Evolutionary conservation across 2,329 filamentous ascomycete species (phyloP).

Genomic region (Trichoderma asperellum): DNA sequence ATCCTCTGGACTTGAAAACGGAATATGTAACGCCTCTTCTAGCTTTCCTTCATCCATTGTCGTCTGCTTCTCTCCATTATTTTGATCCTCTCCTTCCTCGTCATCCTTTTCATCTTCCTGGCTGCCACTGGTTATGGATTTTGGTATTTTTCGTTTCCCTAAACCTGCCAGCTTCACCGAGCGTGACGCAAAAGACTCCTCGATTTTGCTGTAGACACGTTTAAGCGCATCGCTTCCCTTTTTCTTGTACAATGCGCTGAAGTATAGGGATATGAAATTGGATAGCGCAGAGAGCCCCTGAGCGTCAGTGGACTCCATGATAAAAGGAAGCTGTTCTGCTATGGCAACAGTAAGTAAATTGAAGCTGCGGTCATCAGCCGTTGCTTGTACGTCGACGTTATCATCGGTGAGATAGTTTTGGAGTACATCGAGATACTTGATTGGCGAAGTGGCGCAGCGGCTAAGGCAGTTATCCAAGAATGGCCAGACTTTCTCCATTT

Average conservation of each 20-base stretch:
- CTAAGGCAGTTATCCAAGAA: constrained; percentile 85
- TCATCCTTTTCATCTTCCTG: constrained; percentile 29
- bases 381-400: constrained; percentile 36
- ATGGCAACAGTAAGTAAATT: constrained; percentile 72
- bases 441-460: constrained; percentile 73
- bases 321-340: constrained; percentile 77
- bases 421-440: constrained; percentile 79
- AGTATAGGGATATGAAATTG: constrained; percentile 60
- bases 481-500: constrained; percentile 57
- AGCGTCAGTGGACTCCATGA: constrained; percentile 55
- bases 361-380: constrained; percentile 31
- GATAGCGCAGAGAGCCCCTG: constrained; percentile 53
- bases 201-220: constrained; percentile 40
- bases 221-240: constrained; percentile 44
- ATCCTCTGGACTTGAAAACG: constrained; percentile 54
- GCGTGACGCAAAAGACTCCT: constrained; percentile 37
- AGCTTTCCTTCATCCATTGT: constrained; percentile 51
- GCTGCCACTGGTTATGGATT: constrained; percentile 30
- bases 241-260: constrained; percentile 58
- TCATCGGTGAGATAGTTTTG: constrained; percentile 49
- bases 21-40: constrained; percentile 55
- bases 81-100: background rate
- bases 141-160: constrained; percentile 26
- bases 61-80: constrained; percentile 23
- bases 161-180: constrained; percentile 34